Evolutionary conservation across 257 asterid genomes (phyloP).

Genomic region (Paulownia fortunei): DNA sequence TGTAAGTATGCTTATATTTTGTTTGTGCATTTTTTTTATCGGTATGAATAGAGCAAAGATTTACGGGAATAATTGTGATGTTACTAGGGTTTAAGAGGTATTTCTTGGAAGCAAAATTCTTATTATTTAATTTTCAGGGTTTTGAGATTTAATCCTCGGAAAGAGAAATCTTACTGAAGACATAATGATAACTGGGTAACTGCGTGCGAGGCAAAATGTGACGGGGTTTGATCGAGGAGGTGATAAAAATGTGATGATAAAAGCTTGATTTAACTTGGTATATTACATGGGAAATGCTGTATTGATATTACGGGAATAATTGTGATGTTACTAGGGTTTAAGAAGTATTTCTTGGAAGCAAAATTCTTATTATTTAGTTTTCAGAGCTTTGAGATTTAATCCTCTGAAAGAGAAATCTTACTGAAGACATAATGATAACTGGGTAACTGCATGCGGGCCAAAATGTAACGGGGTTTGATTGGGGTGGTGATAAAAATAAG

Average conservation of each 20-base stretch:
- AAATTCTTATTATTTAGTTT: background rate
- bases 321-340: constrained; percentile 32
- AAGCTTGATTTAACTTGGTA: background rate
- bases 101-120: background rate
- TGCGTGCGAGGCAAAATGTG: background rate
- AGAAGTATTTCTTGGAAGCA: background rate
- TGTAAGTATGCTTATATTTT: constrained; percentile 46
- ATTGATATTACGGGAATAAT: background rate
- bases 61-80: background rate
- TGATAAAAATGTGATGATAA: background rate
- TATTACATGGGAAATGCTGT: background rate
- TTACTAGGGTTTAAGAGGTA: constrained; percentile 31
- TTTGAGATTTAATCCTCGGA: background rate
- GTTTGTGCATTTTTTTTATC: background rate
- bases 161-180: background rate
- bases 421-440: background rate
- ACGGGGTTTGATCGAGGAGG: constrained; percentile 4
- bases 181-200: background rate
- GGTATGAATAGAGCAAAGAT: background rate
- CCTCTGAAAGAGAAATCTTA: background rate
- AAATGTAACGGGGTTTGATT: background rate
- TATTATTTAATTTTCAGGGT: background rate
- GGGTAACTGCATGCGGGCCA: background rate
- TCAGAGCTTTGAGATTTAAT: background rate
- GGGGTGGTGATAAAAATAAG: background rate